Conservation (phyloP, 495 filamentous ascomycete genomes). For the Penicillium pancosmium region DNA sequence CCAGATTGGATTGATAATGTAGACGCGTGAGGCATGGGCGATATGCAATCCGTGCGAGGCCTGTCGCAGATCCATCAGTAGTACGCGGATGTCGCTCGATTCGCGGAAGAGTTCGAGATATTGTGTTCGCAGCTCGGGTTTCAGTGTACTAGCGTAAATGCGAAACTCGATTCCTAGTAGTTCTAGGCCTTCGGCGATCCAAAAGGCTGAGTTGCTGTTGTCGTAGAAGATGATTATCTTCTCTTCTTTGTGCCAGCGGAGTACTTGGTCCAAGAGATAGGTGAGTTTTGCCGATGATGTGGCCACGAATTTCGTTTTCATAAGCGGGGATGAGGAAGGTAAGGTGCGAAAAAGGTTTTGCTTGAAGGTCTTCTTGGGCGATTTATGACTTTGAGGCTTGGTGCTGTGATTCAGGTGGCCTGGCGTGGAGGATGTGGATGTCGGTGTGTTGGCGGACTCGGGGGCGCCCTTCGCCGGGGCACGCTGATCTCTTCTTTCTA, state of each 20-base stretch:
- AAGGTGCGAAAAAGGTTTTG: slow-evolving; percentile 40
- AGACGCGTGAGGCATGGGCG: slow-evolving; percentile 79
- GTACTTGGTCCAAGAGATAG: slow-evolving; percentile 75
- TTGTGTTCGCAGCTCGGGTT: slow-evolving; percentile 58
- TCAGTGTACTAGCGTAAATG: slow-evolving; percentile 80
- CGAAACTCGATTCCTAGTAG: slow-evolving; percentile 72
- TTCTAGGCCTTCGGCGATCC: slow-evolving; percentile 81
- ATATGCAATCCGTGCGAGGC: slow-evolving; percentile 89
- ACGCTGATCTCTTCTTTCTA: slow-evolving; percentile 28
- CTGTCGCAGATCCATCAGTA: slow-evolving; percentile 88
- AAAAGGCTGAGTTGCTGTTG: slow-evolving; percentile 78
- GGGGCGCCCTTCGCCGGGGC: slow-evolving; percentile 18
- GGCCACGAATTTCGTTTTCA: slow-evolving; percentile 66
- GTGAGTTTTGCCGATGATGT: slow-evolving; percentile 87
- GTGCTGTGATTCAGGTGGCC: slow-evolving; percentile 20
- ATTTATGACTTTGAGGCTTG: slow-evolving; percentile 32
- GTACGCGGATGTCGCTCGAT: slow-evolving; percentile 62
- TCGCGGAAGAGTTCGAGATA: slow-evolving; percentile 81
- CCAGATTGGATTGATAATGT: slow-evolving; percentile 88
- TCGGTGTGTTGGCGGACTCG: slow-evolving; percentile 12
- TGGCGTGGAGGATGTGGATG: slow-evolving; percentile 11
- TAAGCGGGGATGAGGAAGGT: slow-evolving; percentile 54
- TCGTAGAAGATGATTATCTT: slow-evolving; percentile 96
- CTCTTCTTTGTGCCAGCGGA: slow-evolving; percentile 65
- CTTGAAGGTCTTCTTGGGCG: slow-evolving; percentile 38